These are phyloP conservation scores for Puccinia brachypodii DNA, from an alignment of 1,284 basidiomycete genomes.

Conservation along the genomic window DNA sequence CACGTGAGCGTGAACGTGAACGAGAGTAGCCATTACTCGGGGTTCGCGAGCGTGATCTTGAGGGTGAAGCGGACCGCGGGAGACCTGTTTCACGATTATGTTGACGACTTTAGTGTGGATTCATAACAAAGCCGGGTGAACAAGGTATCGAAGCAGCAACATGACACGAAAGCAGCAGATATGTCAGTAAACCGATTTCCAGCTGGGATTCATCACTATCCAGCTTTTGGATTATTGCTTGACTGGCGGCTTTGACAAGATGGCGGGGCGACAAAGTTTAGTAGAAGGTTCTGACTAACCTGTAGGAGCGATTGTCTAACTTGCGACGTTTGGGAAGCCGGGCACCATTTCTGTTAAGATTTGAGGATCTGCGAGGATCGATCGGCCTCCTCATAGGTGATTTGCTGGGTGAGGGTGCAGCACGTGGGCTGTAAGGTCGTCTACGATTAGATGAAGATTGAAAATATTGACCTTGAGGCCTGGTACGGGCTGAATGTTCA, in stretches of 20 bases:
- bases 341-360: not conserved
- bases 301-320: constrained; percentile 9
- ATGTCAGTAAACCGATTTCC: not conserved
- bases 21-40: constrained; percentile 12
- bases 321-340: constrained; percentile 19
- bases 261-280: not conserved
- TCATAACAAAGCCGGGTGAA: not conserved
- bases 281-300: not conserved
- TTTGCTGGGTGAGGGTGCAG: constrained; percentile 23
- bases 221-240: not conserved
- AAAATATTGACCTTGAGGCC: not conserved
- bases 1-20: constrained; percentile 21
- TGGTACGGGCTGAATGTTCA: not conserved
- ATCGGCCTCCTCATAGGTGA: constrained; percentile 27
- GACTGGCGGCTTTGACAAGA: not conserved
- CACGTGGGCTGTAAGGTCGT: constrained; percentile 26
- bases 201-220: not conserved
- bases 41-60: constrained; percentile 20
- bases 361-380: not conserved
- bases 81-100: constrained; percentile 15
- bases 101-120: not conserved
- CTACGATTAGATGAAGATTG: constrained; percentile 16
- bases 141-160: not conserved
- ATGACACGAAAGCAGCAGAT: not conserved
- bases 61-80: not conserved